A percentile compares a stretch with the other conserved stretches of the same genome.
Conservation (phyloP, 225 moss, liverwort and hornwort species). For the Takakia lepidozioides region DNA sequence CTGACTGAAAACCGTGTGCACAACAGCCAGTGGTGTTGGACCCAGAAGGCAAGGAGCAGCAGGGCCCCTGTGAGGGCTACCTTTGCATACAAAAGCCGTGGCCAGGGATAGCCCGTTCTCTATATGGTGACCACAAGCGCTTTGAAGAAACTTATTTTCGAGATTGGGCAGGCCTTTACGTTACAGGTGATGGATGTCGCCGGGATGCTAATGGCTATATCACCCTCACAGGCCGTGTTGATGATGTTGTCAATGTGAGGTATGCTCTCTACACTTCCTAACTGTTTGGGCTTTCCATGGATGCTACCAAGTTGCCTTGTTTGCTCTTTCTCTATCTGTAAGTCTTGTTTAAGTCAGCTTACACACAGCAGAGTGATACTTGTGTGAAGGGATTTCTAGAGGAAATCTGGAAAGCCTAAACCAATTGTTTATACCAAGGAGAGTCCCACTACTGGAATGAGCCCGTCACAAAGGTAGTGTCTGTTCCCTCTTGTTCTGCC, state of each 20-base stretch:
- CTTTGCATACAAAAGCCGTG: conserved; percentile 71
- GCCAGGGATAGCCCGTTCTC: conserved; percentile 71
- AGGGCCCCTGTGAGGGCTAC: conserved; percentile 58
- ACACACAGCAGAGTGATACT: too few relatives aligned
- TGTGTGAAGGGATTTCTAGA: too few relatives aligned
- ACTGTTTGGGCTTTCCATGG: too few relatives aligned
- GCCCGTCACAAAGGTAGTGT: too few relatives aligned
- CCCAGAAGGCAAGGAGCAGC: conserved; percentile 53
- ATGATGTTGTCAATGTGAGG: conserved; percentile 76
- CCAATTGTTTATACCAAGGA: too few relatives aligned
- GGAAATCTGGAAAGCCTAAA: too few relatives aligned
- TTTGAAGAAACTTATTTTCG: conserved; percentile 65
- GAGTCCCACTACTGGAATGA: too few relatives aligned
- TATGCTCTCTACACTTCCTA: too few relatives aligned
- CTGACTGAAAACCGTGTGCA: background rate
- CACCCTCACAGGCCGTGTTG: conserved; percentile 71
- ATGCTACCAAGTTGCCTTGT: too few relatives aligned
- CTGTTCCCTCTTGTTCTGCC: too few relatives aligned
- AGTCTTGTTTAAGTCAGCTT: too few relatives aligned
- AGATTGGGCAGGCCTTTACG: conserved; percentile 54
- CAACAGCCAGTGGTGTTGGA: conserved; percentile 55
- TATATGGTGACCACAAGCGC: conserved; percentile 64
- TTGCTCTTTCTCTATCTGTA: too few relatives aligned
- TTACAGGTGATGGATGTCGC: conserved; percentile 77
- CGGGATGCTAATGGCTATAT: conserved; percentile 66